phyloP scores from a whole-genome alignment of 169 alveolate genomes.

The Babesia bovis region DNA sequence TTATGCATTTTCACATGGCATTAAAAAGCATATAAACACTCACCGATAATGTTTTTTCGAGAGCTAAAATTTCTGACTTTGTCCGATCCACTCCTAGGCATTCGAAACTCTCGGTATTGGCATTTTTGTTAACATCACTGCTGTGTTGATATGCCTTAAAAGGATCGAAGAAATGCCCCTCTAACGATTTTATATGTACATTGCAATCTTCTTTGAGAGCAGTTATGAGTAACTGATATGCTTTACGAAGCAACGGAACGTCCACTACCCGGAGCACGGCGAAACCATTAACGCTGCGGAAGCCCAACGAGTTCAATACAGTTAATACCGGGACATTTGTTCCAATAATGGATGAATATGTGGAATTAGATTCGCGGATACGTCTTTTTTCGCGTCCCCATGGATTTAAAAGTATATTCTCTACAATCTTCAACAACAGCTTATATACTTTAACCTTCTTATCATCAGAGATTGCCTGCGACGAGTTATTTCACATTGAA shows the following conservation, averaged over 20 bases:
- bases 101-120: slow-evolving; percentile 12
- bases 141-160: slow-evolving; percentile 63
- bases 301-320: slow-evolving; percentile 38
- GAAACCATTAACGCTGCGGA: slow-evolving; percentile 22
- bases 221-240: slow-evolving; percentile 24
- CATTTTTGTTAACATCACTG: slow-evolving; percentile 21
- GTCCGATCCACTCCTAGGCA: not conserved
- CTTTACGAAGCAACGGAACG: slow-evolving; percentile 30
- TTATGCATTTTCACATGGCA: no score
- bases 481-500: not conserved
- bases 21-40: not conserved
- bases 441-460: not conserved
- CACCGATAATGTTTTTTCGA: slow-evolving; percentile 3
- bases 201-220: slow-evolving; percentile 21
- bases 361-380: slow-evolving; percentile 26
- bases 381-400: slow-evolving; percentile 43
- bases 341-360: slow-evolving; percentile 26
- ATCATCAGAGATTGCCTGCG: slow-evolving; percentile 13
- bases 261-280: slow-evolving; percentile 43
- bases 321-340: slow-evolving; percentile 9
- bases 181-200: slow-evolving; percentile 28
- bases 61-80: not conserved
- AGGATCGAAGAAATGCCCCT: slow-evolving; percentile 67
- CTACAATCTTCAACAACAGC: slow-evolving; percentile 48
- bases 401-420: slow-evolving; percentile 53